Evolutionary conservation across 2,329 filamentous ascomycete genomes (phyloP).

Genomic region (Atkinsonella texensis): DNA sequence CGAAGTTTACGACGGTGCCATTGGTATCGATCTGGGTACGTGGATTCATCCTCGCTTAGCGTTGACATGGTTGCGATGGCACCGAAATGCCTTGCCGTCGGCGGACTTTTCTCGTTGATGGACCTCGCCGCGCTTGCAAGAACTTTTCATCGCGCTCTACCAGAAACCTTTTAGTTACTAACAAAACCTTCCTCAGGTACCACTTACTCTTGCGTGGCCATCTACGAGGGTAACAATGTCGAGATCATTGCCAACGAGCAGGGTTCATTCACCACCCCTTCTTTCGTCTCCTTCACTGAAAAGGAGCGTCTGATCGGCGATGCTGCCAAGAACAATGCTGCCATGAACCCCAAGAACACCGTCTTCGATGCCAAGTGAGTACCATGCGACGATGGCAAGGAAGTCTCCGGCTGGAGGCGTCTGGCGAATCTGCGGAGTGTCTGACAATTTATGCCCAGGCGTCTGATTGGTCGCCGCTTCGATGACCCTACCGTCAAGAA

Average conservation of each 20-base stretch:
- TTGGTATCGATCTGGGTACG: slow-evolving; percentile 99
- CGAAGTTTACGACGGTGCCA: slow-evolving; percentile 98
- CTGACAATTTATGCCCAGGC: slow-evolving; percentile 41
- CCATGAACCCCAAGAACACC: slow-evolving; percentile 97
- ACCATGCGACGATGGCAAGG: background rate
- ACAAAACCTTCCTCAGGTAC: slow-evolving; percentile 51
- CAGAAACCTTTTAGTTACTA: background rate
- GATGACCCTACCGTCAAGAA: slow-evolving; percentile 97
- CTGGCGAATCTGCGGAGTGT: background rate
- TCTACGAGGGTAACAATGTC: slow-evolving; percentile 98
- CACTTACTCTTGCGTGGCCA: slow-evolving; percentile 99
- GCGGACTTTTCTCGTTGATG: background rate
- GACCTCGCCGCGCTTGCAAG: background rate
- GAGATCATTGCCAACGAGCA: slow-evolving; percentile 99
- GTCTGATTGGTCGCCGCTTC: slow-evolving; percentile 91
- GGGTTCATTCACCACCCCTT: slow-evolving; percentile 97
- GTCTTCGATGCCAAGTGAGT: slow-evolving; percentile 98
- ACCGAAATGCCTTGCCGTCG: background rate
- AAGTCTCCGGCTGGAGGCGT: background rate
- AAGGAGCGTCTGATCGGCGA: slow-evolving; percentile 99
- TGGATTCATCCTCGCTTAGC: slow-evolving; percentile 11
- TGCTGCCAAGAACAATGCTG: slow-evolving; percentile 99
- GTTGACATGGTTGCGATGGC: background rate
- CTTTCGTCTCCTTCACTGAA: slow-evolving; percentile 97
- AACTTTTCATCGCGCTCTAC: background rate